Evolutionary conservation across 768 basidiomycete genomes (phyloP), one percentile per base, ranked within the genome.

Genomic region (Phylloporus sp.): DNA sequence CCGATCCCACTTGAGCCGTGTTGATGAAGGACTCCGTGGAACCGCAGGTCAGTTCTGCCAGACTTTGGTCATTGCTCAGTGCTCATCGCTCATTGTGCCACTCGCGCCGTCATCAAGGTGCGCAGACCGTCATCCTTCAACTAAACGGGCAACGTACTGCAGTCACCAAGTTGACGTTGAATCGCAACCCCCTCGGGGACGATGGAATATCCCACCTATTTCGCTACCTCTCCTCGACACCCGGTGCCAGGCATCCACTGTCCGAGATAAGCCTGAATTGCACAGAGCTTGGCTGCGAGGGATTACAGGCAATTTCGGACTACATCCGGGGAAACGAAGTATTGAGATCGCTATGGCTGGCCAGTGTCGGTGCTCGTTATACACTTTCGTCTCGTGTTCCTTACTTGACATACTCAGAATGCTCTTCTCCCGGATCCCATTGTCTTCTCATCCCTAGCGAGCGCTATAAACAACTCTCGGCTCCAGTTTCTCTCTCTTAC

Each of bases 141-240:
- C 70, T 84, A 22, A 67, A 63, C 2, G 55, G 68, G 14, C 75
- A 74, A 20, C 69, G 69, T 20, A 49, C 55, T 26, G 51, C 59
- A 3, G 71, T 84, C 32, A 73, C 72, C 24, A 77, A 73, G 53
- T 67, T 85, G 26, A 66, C 75, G 17, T 53, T 84, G 20, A 75
- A 77, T 10, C 74, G 81, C 46, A 86, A 82, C 53, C 54, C 69
- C 6, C 72, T 86, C 3, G 75, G 75, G 5, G 76, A 83, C 54
- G 75, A 78, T 17, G 84, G 84, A 11, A 71, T 76, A 50, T 65
- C 69, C 22, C 63, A 68, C 7, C 61, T 86, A 9, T 82, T 84
- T 60, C 62, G 64, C 23, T 84, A 77, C 56, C 71, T 86, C 7
- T 59, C 64, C 20, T 82, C 82, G 8, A 54, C 67, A 11, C 52